Conservation (phyloP, 768 basidiomycete species). For the Lentinula aciculospora region DNA sequence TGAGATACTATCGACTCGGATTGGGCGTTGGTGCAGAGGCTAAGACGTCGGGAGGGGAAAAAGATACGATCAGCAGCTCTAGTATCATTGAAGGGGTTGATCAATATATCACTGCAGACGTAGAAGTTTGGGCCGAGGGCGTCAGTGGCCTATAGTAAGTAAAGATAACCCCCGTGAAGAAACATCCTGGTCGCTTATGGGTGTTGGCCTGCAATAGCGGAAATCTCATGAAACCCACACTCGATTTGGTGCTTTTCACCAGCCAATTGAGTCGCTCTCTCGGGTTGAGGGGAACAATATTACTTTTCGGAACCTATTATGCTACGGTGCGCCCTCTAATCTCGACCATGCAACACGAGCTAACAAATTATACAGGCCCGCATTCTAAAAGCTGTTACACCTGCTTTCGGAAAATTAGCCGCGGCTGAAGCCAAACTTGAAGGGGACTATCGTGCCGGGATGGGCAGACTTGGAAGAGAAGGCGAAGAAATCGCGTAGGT, state of each 20-base stretch:
- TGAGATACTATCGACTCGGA: conserved; percentile 62
- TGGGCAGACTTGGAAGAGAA: conserved; percentile 82
- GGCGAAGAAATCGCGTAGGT: conserved; percentile 89
- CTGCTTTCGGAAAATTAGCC: conserved; percentile 87
- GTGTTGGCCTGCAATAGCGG: too few species aligned
- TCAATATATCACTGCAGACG: conserved; percentile 91
- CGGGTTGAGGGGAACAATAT: conserved; percentile 74
- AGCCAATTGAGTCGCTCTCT: conserved; percentile 84
- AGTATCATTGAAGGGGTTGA: conserved; percentile 58
- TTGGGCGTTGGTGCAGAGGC: conserved; percentile 17
- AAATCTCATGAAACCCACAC: conserved; percentile 87
- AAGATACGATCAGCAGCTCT: conserved; percentile 14
- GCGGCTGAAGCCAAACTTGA: conserved; percentile 83
- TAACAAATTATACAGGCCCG: not conserved
- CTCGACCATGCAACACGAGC: not conserved
- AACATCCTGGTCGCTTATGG: too few species aligned
- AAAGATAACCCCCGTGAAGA: too few species aligned
- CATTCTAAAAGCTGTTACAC: conserved; percentile 80
- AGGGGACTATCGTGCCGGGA: conserved; percentile 87
- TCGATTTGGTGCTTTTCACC: conserved; percentile 90
- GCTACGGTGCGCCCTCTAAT: conserved; percentile 54
- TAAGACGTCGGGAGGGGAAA: not conserved
- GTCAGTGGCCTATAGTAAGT: conserved; percentile 85
- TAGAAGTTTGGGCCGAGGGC: conserved; percentile 83
- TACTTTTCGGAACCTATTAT: conserved; percentile 82